Conservation (phyloP, 495 filamentous ascomycete species). For the Penicillium lividum region DNA sequence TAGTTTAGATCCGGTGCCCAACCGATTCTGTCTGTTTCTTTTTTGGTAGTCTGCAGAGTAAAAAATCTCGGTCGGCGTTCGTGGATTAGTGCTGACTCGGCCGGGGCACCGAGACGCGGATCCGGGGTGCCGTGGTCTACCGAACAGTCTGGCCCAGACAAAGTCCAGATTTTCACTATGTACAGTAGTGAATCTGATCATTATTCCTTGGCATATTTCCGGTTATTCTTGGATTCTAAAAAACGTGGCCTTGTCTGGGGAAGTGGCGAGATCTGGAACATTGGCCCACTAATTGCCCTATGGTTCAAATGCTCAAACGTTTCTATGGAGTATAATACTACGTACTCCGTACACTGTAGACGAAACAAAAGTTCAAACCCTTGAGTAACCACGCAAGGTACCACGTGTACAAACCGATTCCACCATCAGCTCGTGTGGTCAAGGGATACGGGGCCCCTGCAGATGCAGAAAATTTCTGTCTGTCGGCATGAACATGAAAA, state of each 20-base stretch:
- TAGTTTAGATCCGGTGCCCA: not conserved
- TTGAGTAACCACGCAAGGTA: constrained; percentile 1
- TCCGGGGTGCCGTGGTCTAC: constrained; percentile 24
- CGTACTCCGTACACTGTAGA: not conserved
- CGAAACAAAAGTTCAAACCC: not conserved
- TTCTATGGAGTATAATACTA: not conserved
- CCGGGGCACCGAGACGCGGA: constrained; percentile 9
- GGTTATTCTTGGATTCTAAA: constrained; percentile 10
- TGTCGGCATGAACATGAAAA: not conserved
- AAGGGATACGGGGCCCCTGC: not conserved
- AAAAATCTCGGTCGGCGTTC: constrained; percentile 1
- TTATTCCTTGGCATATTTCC: not conserved
- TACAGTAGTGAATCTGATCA: no score
- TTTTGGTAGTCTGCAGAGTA: not conserved
- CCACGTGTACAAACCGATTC: constrained; percentile 2
- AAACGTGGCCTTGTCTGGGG: constrained; percentile 16
- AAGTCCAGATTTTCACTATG: constrained; percentile 3
- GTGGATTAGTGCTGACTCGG: constrained; percentile 2
- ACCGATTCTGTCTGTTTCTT: not conserved
- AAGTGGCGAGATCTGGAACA: constrained; percentile 8
- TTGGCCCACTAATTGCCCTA: constrained; percentile 5
- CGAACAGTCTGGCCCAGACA: constrained; percentile 21
- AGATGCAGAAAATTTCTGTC: constrained; percentile 11
- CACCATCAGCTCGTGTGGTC: constrained; percentile 5
- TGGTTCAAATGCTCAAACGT: not conserved